These are phyloP conservation scores for Tirmania nivea DNA, from an alignment of 495 filamentous ascomycete genomes.

Conservation along the genomic window DNA sequence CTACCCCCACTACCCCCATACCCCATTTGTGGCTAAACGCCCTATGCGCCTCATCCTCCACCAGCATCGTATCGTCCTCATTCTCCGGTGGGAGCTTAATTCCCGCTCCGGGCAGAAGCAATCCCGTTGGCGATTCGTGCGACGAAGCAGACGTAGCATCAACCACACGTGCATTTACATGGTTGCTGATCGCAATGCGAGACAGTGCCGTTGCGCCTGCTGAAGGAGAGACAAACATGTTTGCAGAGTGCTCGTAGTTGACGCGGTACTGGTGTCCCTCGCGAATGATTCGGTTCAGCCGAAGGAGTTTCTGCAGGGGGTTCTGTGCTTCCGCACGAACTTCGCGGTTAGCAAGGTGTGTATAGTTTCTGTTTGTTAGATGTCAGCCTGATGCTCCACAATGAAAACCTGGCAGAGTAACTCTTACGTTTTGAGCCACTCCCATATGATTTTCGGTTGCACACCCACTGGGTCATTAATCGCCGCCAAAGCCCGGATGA, in stretches of 20 bases:
- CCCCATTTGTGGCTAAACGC: conserved; percentile 15
- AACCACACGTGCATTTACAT: background rate
- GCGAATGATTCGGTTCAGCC: conserved; percentile 13
- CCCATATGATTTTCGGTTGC: conserved; percentile 18
- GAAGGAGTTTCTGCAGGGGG: conserved; percentile 12
- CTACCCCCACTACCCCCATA: conserved; percentile 1
- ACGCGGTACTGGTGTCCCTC: conserved; percentile 17
- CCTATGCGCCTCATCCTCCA: conserved; percentile 12
- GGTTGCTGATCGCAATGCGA: background rate
- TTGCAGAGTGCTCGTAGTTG: conserved; percentile 10
- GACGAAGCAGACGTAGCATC: background rate
- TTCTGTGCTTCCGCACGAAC: conserved; percentile 15
- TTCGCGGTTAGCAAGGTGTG: conserved; percentile 14
- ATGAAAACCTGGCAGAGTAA: too few relatives aligned
- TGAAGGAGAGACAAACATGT: background rate
- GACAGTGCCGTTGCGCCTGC: background rate
- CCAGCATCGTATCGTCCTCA: conserved; percentile 10
- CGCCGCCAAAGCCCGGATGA: conserved; percentile 12
- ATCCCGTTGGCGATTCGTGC: conserved; percentile 8
- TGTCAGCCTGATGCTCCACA: background rate
- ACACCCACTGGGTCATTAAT: conserved; percentile 13
- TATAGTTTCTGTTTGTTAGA: conserved; percentile 12
- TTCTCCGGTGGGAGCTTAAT: conserved; percentile 16
- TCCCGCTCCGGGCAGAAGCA: conserved; percentile 11
- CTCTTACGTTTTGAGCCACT: conserved; percentile 18